These are phyloP conservation scores for Candida andamanensis DNA, from an alignment of 805 yeast species.

Conservation along the genomic window DNA sequence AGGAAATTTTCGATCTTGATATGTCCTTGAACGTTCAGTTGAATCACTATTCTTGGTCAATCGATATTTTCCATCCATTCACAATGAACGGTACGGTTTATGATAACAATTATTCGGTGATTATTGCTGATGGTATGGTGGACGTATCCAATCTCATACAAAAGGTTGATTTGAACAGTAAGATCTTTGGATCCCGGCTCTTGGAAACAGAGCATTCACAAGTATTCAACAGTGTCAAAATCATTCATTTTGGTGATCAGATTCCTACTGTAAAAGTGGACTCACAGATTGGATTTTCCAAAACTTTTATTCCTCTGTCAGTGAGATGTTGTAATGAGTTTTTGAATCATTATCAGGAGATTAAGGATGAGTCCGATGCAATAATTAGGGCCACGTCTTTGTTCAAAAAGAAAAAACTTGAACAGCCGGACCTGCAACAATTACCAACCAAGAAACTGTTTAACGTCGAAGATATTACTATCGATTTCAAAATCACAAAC, in stretches of 20 bases:
- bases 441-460: background rate
- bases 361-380: background rate
- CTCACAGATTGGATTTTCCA: slow-evolving; percentile 25
- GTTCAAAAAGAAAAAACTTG: too few species aligned
- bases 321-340: slow-evolving; percentile 14
- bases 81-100: slow-evolving; percentile 14
- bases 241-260: slow-evolving; percentile 2
- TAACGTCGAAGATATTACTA: slow-evolving; percentile 11
- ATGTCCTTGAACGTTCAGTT: slow-evolving; percentile 13
- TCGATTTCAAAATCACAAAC: slow-evolving; percentile 20
- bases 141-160: slow-evolving; percentile 16
- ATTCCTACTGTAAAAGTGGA: slow-evolving; percentile 12
- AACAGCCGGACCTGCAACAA: background rate
- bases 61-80: slow-evolving; percentile 16
- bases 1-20: slow-evolving; percentile 1
- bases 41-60: slow-evolving; percentile 16
- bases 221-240: slow-evolving; percentile 13
- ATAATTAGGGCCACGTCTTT: background rate
- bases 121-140: slow-evolving; percentile 9
- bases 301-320: slow-evolving; percentile 22
- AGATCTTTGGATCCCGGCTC: slow-evolving; percentile 10
- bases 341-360: slow-evolving; percentile 1
- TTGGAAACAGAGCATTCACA: slow-evolving; percentile 25
- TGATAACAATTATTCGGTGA: slow-evolving; percentile 14
- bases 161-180: slow-evolving; percentile 15